Conservation (phyloP, 345 rosid genomes). For the Bruguiera sexangula region DNA sequence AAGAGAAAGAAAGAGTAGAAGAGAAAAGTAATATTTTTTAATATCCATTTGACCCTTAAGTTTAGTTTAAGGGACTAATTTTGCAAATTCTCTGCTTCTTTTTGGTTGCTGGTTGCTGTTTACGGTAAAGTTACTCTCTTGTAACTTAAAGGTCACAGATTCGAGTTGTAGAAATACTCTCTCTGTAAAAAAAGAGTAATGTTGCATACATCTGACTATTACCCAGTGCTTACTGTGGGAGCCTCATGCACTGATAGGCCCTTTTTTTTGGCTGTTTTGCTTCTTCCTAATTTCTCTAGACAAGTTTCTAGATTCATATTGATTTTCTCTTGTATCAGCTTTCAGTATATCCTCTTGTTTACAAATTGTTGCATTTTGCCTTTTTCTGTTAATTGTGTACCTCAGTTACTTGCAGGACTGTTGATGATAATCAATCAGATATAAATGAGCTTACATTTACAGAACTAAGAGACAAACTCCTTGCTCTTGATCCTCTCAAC, state of each 20-base stretch:
- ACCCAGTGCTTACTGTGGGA: too few relatives aligned
- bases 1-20: too few relatives aligned
- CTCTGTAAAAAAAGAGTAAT: too few relatives aligned
- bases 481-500: constrained; percentile 90
- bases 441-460: constrained; percentile 73
- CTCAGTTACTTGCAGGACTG: constrained; percentile 45
- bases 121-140: too few relatives aligned
- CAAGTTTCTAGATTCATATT: not conserved
- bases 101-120: too few relatives aligned
- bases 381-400: constrained; percentile 12
- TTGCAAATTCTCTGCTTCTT: too few relatives aligned
- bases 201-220: too few relatives aligned
- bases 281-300: not conserved
- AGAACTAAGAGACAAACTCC: constrained; percentile 86
- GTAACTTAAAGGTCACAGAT: too few relatives aligned
- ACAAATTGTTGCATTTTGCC: not conserved
- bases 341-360: not conserved
- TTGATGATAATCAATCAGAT: constrained; percentile 42
- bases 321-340: not conserved
- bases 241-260: not conserved
- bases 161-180: too few relatives aligned
- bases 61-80: too few relatives aligned
- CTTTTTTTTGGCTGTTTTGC: not conserved
- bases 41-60: too few relatives aligned
- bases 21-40: too few relatives aligned